Evolutionary conservation across 2,329 filamentous ascomycete species (phyloP).

Genomic region (Fusarium fujikuroi): DNA sequence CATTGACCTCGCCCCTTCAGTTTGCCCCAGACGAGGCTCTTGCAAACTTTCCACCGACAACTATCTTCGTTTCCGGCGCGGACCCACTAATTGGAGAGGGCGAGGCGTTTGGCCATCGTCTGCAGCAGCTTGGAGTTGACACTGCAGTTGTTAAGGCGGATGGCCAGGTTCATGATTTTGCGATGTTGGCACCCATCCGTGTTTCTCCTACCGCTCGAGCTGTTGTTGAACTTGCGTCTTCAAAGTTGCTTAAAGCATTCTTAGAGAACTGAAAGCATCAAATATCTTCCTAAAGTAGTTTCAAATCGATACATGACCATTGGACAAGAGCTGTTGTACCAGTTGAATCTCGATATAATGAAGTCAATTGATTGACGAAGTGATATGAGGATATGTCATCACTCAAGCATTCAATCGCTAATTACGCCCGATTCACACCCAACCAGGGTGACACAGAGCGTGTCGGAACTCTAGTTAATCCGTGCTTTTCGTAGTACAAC

Average conservation of each 20-base stretch:
- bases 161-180: constrained; percentile 27
- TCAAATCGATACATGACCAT: accelerated
- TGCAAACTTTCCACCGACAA: constrained; percentile 11
- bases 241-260: constrained; percentile 4
- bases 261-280: not conserved
- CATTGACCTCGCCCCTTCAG: constrained; percentile 16
- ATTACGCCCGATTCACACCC: not conserved
- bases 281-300: accelerated
- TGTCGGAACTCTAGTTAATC: not conserved
- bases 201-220: constrained; percentile 12
- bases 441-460: not conserved
- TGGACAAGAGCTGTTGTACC: accelerated
- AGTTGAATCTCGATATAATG: too few relatives aligned
- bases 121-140: constrained; percentile 12
- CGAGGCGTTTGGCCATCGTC: constrained; percentile 16
- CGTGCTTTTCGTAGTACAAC: accelerated
- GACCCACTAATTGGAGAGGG: constrained; percentile 21
- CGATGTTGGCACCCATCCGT: constrained; percentile 3
- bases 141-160: constrained; percentile 12
- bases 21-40: constrained; percentile 10
- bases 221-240: constrained; percentile 19
- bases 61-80: constrained; percentile 9
- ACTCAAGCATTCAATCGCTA: too few relatives aligned
- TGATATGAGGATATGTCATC: accelerated
- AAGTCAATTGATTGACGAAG: accelerated